Base-by-base conservation (phyloP, 2,329 filamentous ascomycete genomes). In the Neofusicoccum ribis region DNA sequence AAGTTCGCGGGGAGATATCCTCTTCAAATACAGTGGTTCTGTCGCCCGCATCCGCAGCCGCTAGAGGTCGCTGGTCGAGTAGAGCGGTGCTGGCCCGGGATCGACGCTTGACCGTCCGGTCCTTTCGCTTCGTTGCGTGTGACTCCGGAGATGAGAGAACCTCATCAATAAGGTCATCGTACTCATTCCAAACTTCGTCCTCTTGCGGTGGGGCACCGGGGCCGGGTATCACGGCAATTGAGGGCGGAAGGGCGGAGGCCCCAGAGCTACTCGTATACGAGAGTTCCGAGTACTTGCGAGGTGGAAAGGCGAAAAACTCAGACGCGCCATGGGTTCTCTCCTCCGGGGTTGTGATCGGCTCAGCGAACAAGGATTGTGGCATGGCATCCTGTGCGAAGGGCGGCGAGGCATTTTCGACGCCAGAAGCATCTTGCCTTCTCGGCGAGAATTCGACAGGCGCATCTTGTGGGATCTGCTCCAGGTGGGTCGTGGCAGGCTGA, bases 181-280 rank as follows among this genome's bases (percentile, higher is more conserved):
- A 97, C 77, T 96, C 94, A 60, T 93, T 89, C 94, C 94, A 98
- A 1, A 97, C 85, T 73, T 97, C 94, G 71, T 97, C 94, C 69
- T 96, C 91, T 0, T 81, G 87, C 3, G 89, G 83, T 0, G 87
- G 88, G 3, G 88, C 86, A 50, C 82, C 82, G 1, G 86, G 82
- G 3, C 82, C 79, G 0, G 90, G 90, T 23, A 91, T 81, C 2
- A 92, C 79, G 6, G 91, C 89, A 15, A 88, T 91, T 3, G 88
- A 86, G 5, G 85, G 85, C 12, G 84, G 83, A 56, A 80, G 88
- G 64, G 85, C 87, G 59, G 84, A 80, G 14, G 84, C 77, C 0
- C 86, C 87, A 2, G 90, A 92, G 70, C 86, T 85, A 69, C 82
- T 91, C 0, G 91, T 90, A 3, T 83, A 86, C 4, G 86, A 88